phyloP scores from a whole-genome alignment of 148 eudicot species.

The Amaranthus cruentus region DNA sequence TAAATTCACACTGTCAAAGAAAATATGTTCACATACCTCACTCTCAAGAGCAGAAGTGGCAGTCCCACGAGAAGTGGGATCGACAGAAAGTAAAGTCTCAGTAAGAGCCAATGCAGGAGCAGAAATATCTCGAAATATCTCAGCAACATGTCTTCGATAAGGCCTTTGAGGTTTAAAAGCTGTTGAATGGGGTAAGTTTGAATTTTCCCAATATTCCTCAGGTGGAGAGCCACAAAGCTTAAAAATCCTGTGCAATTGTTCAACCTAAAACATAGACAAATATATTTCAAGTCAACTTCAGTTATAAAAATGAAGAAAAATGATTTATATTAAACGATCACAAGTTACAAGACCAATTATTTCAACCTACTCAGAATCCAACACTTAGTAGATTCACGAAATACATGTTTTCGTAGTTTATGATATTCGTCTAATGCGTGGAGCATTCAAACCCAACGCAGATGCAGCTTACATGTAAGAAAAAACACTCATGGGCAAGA shows the following conservation, averaged over 20 bases:
- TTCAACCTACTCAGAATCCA: neutral
- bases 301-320: neutral
- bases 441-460: neutral
- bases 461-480: neutral
- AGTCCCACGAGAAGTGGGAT: constrained; percentile 70
- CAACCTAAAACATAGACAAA: constrained; percentile 47
- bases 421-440: neutral
- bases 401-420: too few relatives aligned
- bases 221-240: constrained; percentile 87
- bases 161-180: constrained; percentile 88
- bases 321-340: neutral
- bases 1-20: neutral
- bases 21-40: constrained; percentile 33
- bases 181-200: constrained; percentile 64
- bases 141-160: constrained; percentile 61
- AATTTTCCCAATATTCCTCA: constrained; percentile 69
- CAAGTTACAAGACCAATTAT: neutral
- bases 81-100: constrained; percentile 66
- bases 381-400: neutral
- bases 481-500: neutral
- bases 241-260: constrained; percentile 89
- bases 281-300: neutral
- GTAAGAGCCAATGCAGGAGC: constrained; percentile 48
- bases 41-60: constrained; percentile 66
- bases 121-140: constrained; percentile 59